Base-by-base conservation (phyloP, 2,329 filamentous ascomycete genomes). In the Colletotrichum zoysiae region DNA sequence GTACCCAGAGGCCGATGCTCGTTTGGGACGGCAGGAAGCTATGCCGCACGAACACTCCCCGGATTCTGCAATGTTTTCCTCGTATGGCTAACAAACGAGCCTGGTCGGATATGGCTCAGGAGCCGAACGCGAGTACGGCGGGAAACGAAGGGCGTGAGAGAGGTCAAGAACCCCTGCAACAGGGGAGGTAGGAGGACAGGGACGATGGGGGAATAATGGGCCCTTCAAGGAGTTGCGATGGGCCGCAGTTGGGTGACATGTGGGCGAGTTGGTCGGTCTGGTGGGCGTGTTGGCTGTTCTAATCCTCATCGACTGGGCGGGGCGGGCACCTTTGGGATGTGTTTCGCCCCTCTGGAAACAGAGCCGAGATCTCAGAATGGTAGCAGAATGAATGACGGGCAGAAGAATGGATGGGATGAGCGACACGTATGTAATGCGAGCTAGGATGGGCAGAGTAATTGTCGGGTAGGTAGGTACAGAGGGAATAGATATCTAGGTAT, bases 91-190 rank as follows among this genome's bases (percentile, higher is more conserved):
- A 30, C 30, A 30, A 44, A 55, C 51, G 50, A 68, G 44, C 23
- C 48, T 55, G 18, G 58, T 68, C 23, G 30, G 44, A 40, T 44
- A 51, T 57, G 35, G 44, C 42, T 59, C 48, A 30, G 23, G 40
- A 69, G n/a, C 58, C 69, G 69, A 71, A 71, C 55, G 26, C 69
- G 69, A 69, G 44, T 71, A 71, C 65, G 69, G 48, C 26, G 53
- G 26, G 8, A 48, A 33, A 35, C 18, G 23, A 42, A 35, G 12
- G 55, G 23, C 20, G 26, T 40, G 55, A 65, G 59, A 50, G 33
- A 30, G 12, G 30, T 56, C 53, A 35, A 69, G 51, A 71, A 59
- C 55, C 55, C 55, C 69, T 48, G 50, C 38, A 18, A n/a, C 11
- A 53, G 5, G 40, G 59, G 51, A 14, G 20, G 35, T 33, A 33